phyloP scores from a whole-genome alignment of 805 yeast genomes.

The Saturnispora saitoi region DNA sequence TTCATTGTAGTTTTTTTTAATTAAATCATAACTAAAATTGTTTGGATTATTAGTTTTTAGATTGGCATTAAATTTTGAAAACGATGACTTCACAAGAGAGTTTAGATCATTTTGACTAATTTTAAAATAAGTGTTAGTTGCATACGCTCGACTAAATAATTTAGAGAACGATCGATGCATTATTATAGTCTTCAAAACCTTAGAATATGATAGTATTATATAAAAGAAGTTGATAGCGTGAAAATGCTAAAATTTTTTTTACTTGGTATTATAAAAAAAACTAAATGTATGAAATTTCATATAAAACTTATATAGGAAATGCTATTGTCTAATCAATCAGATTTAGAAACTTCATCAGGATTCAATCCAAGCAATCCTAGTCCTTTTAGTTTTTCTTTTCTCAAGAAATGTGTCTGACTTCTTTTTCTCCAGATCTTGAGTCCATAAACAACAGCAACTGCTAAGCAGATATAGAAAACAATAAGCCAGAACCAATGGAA shows the following conservation, averaged over 20 bases:
- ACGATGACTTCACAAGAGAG: constrained; percentile 9
- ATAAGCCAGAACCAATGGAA: constrained; percentile 1
- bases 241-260: neutral
- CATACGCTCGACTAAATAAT: neutral
- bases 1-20: constrained; percentile 7
- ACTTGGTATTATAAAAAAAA: neutral
- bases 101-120: neutral
- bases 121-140: neutral
- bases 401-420: neutral
- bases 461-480: neutral
- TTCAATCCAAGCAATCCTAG: constrained; percentile 15
- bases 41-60: neutral
- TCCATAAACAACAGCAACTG: neutral
- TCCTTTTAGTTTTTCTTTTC: constrained; percentile 13
- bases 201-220: neutral
- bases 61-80: constrained; percentile 10
- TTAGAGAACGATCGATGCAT: neutral
- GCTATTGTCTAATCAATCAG: constrained; percentile 12
- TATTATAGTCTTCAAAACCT: neutral
- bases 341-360: constrained; percentile 11
- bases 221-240: neutral
- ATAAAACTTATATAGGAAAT: neutral
- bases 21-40: constrained; percentile 11
- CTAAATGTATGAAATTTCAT: neutral
- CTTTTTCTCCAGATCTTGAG: neutral